These are phyloP conservation scores for Ogataea hybrid DNA, from an alignment of 1,139 yeast genomes.

Conservation along the genomic window DNA sequence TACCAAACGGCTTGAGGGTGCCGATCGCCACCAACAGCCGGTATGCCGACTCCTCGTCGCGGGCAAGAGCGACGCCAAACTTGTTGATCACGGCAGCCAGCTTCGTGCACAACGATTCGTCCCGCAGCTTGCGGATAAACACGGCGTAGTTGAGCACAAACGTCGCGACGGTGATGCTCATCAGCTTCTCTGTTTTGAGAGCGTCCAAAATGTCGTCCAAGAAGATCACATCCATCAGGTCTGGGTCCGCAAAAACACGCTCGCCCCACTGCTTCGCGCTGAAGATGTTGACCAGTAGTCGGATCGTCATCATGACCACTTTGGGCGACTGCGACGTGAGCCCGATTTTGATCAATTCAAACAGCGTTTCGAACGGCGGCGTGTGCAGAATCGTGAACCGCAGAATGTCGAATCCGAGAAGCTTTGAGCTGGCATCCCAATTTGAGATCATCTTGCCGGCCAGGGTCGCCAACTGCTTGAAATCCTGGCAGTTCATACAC, in stretches of 20 bases:
- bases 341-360: slow-evolving; percentile 41
- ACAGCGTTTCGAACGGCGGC: slow-evolving; percentile 36
- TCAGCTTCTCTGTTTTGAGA: slow-evolving; percentile 31
- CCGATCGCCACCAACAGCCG: slow-evolving; percentile 56
- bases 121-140: slow-evolving; percentile 21
- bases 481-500: slow-evolving; percentile 37
- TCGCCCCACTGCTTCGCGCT: slow-evolving; percentile 45
- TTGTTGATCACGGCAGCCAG: slow-evolving; percentile 14
- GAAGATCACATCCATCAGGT: slow-evolving; percentile 32
- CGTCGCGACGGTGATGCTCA: slow-evolving; percentile 49
- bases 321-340: slow-evolving; percentile 38
- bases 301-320: slow-evolving; percentile 49
- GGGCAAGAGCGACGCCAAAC: slow-evolving; percentile 12
- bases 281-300: slow-evolving; percentile 52
- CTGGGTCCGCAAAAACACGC: slow-evolving; percentile 32
- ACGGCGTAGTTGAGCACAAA: slow-evolving; percentile 49
- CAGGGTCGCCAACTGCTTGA: slow-evolving; percentile 15
- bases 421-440: slow-evolving; percentile 45
- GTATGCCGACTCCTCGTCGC: slow-evolving; percentile 50
- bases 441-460: slow-evolving; percentile 36
- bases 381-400: slow-evolving; percentile 46
- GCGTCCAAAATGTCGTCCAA: slow-evolving; percentile 24
- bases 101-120: slow-evolving; percentile 14
- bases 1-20: slow-evolving; percentile 29
- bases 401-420: slow-evolving; percentile 57